Evolutionary conservation across 1,284 basidiomycete genomes (phyloP).

Genomic region (Trametes sp.): DNA sequence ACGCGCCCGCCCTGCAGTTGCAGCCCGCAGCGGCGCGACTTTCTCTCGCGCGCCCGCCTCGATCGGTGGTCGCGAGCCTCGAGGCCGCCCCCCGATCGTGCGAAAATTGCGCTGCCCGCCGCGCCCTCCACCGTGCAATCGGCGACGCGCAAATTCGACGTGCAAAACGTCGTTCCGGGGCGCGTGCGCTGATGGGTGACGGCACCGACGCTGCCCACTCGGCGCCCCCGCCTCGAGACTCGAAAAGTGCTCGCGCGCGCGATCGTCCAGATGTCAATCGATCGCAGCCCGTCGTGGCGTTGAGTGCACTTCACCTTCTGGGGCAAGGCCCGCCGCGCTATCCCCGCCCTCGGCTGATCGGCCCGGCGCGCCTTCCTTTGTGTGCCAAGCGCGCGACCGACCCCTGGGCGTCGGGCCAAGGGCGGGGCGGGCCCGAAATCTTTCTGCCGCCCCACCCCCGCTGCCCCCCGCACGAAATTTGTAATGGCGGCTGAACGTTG

Average conservation of each 20-base stretch:
- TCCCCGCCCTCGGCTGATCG: background rate
- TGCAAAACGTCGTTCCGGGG: no score
- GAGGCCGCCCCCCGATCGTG: constrained; percentile 4
- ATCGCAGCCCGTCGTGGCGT: background rate
- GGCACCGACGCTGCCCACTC: background rate
- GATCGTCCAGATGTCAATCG: background rate
- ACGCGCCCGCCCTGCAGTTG: no score
- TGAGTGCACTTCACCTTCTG: background rate
- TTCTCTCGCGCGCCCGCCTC: background rate
- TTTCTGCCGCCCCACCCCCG: constrained; percentile 19
- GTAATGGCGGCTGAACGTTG: background rate
- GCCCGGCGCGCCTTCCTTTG: background rate
- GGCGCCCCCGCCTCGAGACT: background rate
- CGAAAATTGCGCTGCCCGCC: background rate
- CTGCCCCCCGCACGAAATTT: constrained; percentile 8
- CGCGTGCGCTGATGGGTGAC: background rate
- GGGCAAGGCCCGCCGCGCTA: background rate
- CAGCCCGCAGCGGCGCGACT: no score
- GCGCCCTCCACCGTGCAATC: background rate
- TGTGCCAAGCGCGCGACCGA: constrained; percentile 6
- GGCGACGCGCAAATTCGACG: background rate
- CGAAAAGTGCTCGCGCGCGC: background rate
- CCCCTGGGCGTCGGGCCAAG: no score
- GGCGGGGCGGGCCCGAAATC: constrained; percentile 5
- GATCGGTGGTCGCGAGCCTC: constrained; percentile 19